Evolutionary conservation across 2,329 filamentous ascomycete genomes (phyloP).

Genomic region (Diplodia mutila): DNA sequence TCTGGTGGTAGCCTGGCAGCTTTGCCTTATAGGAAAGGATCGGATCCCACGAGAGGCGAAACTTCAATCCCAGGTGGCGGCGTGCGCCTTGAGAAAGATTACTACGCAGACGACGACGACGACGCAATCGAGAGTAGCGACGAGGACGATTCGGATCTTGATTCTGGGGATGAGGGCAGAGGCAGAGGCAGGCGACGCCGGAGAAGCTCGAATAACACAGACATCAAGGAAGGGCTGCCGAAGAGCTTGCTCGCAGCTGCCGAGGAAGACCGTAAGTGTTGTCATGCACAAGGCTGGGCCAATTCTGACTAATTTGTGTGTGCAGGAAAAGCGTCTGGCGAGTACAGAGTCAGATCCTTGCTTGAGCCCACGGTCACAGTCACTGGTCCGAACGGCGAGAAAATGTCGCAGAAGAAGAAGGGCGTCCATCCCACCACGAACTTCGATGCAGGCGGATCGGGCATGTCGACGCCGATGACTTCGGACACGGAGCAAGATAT

Average conservation of each 20-base stretch:
- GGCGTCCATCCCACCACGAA: conserved; percentile 80
- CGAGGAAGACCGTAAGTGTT: conserved; percentile 73
- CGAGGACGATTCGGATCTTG: conserved; percentile 59
- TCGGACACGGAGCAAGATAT: conserved; percentile 87
- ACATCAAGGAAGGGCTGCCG: conserved; percentile 48
- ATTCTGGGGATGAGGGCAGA: conserved; percentile 59
- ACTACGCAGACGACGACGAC: conserved; percentile 67
- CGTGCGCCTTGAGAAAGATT: conserved; percentile 69
- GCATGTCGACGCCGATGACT: conserved; percentile 65
- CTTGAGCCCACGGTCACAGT: conserved; percentile 70
- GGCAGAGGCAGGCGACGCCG: conserved; percentile 47
- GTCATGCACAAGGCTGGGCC: conserved; percentile 28
- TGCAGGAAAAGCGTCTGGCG: conserved; percentile 50
- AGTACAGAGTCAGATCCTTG: conserved; percentile 66
- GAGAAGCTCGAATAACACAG: conserved; percentile 34
- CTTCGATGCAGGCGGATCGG: conserved; percentile 72
- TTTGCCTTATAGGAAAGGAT: conserved; percentile 61
- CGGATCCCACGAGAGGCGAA: conserved; percentile 44
- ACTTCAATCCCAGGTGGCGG: conserved; percentile 52
- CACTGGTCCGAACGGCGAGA: conserved; percentile 66
- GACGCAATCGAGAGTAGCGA: conserved; percentile 70
- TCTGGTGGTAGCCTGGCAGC: conserved; percentile 66
- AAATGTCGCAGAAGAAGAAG: conserved; percentile 55
- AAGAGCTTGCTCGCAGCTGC: conserved; percentile 72
- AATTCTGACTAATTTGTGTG: not conserved